These are phyloP conservation scores for Lentinus brumalis DNA, from an alignment of 768 basidiomycete genomes.

Conservation along the genomic window DNA sequence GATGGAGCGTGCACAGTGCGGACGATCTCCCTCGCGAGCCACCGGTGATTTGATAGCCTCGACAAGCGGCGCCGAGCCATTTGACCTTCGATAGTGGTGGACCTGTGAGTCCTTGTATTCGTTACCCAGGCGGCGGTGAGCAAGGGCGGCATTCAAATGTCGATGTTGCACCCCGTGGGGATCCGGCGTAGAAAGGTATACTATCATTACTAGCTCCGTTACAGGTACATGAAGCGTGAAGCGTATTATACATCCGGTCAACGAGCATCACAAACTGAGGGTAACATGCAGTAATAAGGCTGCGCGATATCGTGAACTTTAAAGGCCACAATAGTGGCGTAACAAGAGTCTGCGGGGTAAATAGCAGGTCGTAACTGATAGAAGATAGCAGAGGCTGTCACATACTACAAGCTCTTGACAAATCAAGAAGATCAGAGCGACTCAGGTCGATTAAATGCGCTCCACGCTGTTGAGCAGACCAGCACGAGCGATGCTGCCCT, in stretches of 20 bases:
- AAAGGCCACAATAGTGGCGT: too few species aligned
- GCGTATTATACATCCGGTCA: neutral
- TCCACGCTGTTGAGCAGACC: constrained; percentile 56
- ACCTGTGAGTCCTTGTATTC: too few species aligned
- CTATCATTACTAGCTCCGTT: constrained; percentile 7
- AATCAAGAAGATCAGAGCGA: neutral
- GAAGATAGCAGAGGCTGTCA: neutral
- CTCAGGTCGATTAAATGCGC: constrained; percentile 24
- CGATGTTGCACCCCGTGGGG: too few species aligned
- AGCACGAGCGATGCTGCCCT: constrained; percentile 44
- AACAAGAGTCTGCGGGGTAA: neutral
- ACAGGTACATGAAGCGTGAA: neutral
- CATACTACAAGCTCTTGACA: neutral
- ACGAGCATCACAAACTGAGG: neutral
- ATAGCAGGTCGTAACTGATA: neutral
- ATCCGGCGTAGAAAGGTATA: neutral
- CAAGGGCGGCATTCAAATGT: too few species aligned
- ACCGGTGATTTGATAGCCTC: too few species aligned
- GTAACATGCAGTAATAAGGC: too few species aligned
- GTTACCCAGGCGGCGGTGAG: too few species aligned
- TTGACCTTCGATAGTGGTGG: too few species aligned
- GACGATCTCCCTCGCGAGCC: too few species aligned
- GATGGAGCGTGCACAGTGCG: too few species aligned
- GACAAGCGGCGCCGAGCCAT: too few species aligned
- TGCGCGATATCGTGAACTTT: too few species aligned